Evolutionary conservation across 805 yeast genomes (phyloP).

Genomic region (Kuraishia hungarica): DNA sequence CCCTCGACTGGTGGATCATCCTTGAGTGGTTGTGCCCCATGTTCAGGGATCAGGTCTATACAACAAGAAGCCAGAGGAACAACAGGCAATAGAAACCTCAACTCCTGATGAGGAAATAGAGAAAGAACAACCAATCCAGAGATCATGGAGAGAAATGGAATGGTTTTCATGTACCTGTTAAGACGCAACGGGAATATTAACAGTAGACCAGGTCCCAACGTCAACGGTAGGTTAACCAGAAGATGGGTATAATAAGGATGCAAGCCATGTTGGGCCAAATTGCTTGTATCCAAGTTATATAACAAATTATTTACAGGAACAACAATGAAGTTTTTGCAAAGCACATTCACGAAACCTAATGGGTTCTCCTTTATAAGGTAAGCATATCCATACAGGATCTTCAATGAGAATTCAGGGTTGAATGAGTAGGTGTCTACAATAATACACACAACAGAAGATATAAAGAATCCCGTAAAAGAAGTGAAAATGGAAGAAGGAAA

Average conservation of each 20-base stretch:
- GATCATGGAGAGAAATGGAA: conserved; percentile 50
- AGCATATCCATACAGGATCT: neutral
- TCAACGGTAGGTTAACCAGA: conserved; percentile 65
- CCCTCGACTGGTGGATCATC: too few relatives aligned
- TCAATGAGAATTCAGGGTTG: conserved; percentile 4
- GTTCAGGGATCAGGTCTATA: conserved; percentile 28
- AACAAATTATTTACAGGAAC: conserved; percentile 72
- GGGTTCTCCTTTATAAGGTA: neutral
- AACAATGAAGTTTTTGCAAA: conserved; percentile 29
- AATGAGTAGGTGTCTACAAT: conserved; percentile 43
- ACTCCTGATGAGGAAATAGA: conserved; percentile 82
- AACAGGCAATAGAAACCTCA: conserved; percentile 76
- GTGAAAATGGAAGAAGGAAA: conserved; percentile 24
- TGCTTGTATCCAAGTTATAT: conserved; percentile 54
- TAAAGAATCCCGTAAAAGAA: conserved; percentile 23
- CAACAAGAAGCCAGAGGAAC: conserved; percentile 63
- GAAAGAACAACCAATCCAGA: conserved; percentile 63
- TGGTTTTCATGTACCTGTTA: conserved; percentile 32
- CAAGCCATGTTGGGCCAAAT: conserved; percentile 72
- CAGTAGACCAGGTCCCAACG: conserved; percentile 67
- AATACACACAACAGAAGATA: conserved; percentile 30
- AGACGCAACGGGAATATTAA: conserved; percentile 32
- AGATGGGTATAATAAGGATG: conserved; percentile 76
- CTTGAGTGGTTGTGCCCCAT: too few relatives aligned
- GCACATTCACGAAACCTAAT: neutral